Evolutionary conservation across 129 eudicot genomes (phyloP).

Genomic region (Mikania micrantha): DNA sequence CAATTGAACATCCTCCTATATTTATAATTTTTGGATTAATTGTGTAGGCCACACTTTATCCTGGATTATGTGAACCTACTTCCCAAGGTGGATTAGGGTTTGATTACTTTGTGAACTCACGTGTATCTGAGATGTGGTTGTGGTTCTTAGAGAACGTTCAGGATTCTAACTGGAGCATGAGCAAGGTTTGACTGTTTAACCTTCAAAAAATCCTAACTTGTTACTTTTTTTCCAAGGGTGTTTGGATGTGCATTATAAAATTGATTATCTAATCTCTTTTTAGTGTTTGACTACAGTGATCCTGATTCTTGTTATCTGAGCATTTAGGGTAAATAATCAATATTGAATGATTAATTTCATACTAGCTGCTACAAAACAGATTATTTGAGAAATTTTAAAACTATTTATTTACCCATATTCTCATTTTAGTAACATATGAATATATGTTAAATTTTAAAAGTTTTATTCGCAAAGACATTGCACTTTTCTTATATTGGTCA

Average conservation of each 20-base stretch:
- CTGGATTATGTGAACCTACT: conserved; percentile 88
- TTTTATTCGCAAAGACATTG: too few relatives aligned
- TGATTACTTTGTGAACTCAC: conserved; percentile 82
- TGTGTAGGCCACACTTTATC: conserved; percentile 66
- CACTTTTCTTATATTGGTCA: too few relatives aligned
- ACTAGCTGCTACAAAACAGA: neutral
- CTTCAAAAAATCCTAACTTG: neutral
- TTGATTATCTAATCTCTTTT: neutral
- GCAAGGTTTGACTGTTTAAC: conserved; percentile 52
- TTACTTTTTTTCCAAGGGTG: neutral
- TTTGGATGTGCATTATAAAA: neutral
- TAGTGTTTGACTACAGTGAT: neutral
- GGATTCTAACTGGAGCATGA: conserved; percentile 89
- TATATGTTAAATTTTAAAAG: too few relatives aligned
- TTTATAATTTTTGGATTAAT: conserved; percentile 6
- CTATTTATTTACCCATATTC: neutral
- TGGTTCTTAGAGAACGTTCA: conserved; percentile 60
- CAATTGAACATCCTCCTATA: too few relatives aligned
- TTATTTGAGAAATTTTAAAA: neutral
- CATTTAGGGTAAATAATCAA: neutral
- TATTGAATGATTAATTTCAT: too few relatives aligned
- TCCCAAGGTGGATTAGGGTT: conserved; percentile 98
- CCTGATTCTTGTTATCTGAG: neutral
- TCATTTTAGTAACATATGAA: neutral
- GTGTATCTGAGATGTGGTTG: conserved; percentile 91